phyloP scores from a whole-genome alignment of 306 rosid species.

The Myrica gale region DNA sequence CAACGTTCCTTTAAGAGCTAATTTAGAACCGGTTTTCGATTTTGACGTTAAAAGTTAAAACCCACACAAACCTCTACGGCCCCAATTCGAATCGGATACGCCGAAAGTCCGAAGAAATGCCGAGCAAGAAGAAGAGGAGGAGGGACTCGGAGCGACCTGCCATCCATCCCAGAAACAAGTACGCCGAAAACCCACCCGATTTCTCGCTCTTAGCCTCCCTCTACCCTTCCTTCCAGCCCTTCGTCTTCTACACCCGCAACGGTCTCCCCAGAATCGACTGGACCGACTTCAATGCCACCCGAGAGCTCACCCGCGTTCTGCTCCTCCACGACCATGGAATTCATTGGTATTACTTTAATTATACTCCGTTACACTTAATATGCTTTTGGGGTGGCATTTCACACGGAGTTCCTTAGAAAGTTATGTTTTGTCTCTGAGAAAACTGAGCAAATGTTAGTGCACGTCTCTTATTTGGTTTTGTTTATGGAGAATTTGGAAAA shows the following conservation, averaged over 20 bases:
- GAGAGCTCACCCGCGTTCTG: slow-evolving; percentile 60
- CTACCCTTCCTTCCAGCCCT: slow-evolving; percentile 67
- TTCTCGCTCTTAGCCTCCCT: slow-evolving; percentile 70
- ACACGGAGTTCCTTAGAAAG: too few species aligned
- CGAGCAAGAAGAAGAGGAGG: slow-evolving; percentile 50
- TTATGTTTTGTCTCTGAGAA: not conserved
- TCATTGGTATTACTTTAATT: slow-evolving; percentile 32
- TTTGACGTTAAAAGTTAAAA: not conserved
- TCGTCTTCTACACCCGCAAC: slow-evolving; percentile 31
- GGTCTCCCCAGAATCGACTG: slow-evolving; percentile 59
- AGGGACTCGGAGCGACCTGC: slow-evolving; percentile 35
- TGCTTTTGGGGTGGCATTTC: not conserved
- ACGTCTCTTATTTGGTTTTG: not conserved
- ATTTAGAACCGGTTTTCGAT: not conserved
- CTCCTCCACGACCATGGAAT: slow-evolving; percentile 51
- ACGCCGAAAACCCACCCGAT: slow-evolving; percentile 74
- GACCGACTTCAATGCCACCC: slow-evolving; percentile 87
- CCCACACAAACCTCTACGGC: not conserved
- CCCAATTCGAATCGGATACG: not conserved
- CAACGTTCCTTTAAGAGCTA: too few species aligned
- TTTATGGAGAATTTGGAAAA: not conserved
- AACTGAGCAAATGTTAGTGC: not conserved
- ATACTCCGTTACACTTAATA: not conserved
- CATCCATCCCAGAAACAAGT: slow-evolving; percentile 66
- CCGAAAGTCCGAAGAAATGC: slow-evolving; percentile 4